These are phyloP conservation scores for Clitocybe nebularis DNA, from an alignment of 1,284 basidiomycete species.

Conservation along the genomic window DNA sequence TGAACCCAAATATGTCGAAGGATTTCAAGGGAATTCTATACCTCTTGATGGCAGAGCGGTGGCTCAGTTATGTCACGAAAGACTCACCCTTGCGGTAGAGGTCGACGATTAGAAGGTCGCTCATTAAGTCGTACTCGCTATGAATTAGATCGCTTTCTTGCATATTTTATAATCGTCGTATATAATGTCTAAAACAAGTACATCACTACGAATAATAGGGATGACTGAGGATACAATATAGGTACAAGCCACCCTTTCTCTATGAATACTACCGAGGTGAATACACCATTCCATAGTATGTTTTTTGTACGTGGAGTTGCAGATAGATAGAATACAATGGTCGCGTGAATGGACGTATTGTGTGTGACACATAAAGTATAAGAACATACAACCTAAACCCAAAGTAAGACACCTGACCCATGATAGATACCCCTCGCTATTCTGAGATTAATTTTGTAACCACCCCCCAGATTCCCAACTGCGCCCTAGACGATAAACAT, in stretches of 20 bases:
- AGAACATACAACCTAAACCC: no score
- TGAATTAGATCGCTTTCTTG: background rate
- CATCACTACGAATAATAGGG: background rate
- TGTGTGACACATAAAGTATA: no score
- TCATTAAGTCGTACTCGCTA: no score
- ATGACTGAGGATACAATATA: no score
- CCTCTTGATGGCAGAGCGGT: slow-evolving; percentile 49
- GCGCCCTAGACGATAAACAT: slow-evolving; percentile 56
- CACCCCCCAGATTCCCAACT: slow-evolving; percentile 76
- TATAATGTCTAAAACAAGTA: background rate
- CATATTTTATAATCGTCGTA: background rate
- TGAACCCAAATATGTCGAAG: slow-evolving; percentile 43
- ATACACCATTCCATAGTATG: no score
- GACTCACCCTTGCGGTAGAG: slow-evolving; percentile 38
- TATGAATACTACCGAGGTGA: no score
- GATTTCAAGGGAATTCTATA: slow-evolving; percentile 53
- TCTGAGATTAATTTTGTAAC: slow-evolving; percentile 30
- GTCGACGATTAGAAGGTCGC: slow-evolving; percentile 35
- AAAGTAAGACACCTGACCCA: no score
- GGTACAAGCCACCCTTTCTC: no score
- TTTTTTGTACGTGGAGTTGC: background rate
- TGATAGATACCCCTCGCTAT: no score
- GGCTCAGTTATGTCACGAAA: slow-evolving; percentile 42
- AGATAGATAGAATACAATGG: background rate
- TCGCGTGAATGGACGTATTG: background rate